A percentile compares a stretch with the other conserved stretches of the same genome.
phyloP scores from a whole-genome alignment of 441 rosid species.

The Gossypium lobatum region DNA sequence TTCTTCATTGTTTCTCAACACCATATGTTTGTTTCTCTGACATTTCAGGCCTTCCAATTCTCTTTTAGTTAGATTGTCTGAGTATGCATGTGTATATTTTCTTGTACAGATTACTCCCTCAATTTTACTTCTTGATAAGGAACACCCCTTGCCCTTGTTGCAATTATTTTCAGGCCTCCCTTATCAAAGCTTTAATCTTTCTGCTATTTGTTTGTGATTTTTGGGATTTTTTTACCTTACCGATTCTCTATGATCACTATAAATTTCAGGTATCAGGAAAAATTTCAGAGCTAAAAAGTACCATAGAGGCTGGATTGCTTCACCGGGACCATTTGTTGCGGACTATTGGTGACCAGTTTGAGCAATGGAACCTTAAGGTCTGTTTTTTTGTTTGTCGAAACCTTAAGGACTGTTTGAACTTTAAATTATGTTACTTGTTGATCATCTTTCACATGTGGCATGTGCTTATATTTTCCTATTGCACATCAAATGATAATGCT shows the following conservation, averaged over 20 bases:
- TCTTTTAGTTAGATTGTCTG: constrained; percentile 1
- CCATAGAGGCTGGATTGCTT: constrained; percentile 57
- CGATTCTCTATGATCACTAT: background rate
- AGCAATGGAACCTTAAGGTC: constrained; percentile 77
- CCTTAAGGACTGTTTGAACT: constrained; percentile 45
- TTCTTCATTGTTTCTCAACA: constrained; percentile 5
- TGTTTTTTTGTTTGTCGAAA: constrained; percentile 35
- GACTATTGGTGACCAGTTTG: constrained; percentile 63
- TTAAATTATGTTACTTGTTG: constrained; percentile 12
- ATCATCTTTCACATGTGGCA: background rate
- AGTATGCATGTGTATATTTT: background rate
- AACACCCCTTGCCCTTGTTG: background rate
- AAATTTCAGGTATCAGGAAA: constrained; percentile 64
- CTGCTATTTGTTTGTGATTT: background rate
- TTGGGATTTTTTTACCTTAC: background rate
- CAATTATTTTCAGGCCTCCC: background rate
- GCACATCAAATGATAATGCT: constrained; percentile 2
- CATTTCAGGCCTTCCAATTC: background rate
- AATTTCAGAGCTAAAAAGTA: constrained; percentile 65
- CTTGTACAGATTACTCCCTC: background rate
- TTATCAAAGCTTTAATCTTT: background rate
- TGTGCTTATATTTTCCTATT: constrained; percentile 8
- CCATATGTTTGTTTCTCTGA: background rate
- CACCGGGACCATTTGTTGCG: constrained; percentile 57
- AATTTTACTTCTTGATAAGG: constrained; percentile 4